Evolutionary conservation across 805 yeast genomes (phyloP).

Genomic region (Hermanozyma aechmeae): DNA sequence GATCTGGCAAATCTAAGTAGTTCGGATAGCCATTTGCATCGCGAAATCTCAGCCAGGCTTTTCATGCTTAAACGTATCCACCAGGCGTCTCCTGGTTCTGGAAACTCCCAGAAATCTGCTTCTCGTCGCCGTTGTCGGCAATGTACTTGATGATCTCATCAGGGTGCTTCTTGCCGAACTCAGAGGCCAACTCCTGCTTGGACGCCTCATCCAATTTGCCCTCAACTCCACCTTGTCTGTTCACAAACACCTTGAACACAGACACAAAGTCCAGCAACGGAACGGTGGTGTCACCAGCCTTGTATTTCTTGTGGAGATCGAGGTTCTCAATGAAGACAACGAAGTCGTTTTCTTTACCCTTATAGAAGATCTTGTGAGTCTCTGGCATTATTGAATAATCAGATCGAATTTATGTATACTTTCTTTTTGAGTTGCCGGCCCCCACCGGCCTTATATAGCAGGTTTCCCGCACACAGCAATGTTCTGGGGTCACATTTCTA

Average conservation of each 20-base stretch:
- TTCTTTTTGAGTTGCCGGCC: no score
- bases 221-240: conserved; percentile 57
- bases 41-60: background rate
- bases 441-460: no score
- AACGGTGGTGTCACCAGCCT: conserved; percentile 40
- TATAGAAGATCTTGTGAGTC: conserved; percentile 48
- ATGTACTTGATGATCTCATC: conserved; percentile 56
- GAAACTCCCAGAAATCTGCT: conserved; percentile 20
- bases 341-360: conserved; percentile 58
- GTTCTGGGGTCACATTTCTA: no score
- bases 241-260: conserved; percentile 54
- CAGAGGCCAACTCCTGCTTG: conserved; percentile 49
- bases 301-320: conserved; percentile 39
- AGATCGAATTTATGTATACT: no score
- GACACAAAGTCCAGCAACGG: conserved; percentile 58
- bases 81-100: conserved; percentile 1
- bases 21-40: background rate
- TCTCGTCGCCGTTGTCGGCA: conserved; percentile 49
- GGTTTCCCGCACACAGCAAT: no score
- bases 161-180: conserved; percentile 48
- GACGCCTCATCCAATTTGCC: conserved; percentile 72
- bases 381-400: no score
- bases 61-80: background rate
- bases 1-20: background rate
- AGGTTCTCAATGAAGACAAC: conserved; percentile 53